Evolutionary conservation across 2,329 filamentous ascomycete species (phyloP).

Genomic region (Talaromyces islandicus): DNA sequence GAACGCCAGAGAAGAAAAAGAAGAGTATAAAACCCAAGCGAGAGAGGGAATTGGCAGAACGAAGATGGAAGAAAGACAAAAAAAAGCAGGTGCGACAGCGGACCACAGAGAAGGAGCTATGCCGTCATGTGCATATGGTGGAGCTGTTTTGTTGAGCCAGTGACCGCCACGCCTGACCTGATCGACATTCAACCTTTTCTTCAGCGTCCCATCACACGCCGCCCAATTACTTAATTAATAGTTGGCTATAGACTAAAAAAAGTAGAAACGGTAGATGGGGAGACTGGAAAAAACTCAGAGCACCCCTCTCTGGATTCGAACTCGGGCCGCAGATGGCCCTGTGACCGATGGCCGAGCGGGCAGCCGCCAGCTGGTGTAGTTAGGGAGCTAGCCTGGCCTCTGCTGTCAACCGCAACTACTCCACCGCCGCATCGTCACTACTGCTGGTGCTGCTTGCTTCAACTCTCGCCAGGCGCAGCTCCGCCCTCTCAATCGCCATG

Average conservation of each 20-base stretch:
- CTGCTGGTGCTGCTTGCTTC: background rate
- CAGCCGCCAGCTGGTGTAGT: too few species aligned
- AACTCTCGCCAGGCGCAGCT: background rate
- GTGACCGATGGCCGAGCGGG: background rate
- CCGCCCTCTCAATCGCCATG: slow-evolving; percentile 52
- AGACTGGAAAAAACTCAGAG: background rate
- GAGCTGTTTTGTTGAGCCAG: slow-evolving; percentile 10
- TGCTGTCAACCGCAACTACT: background rate
- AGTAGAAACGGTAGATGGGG: background rate
- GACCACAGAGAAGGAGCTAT: slow-evolving; percentile 2
- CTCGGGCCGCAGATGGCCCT: background rate
- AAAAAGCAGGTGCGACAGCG: background rate
- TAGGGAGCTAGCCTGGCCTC: background rate
- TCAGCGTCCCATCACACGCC: background rate
- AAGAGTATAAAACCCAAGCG: background rate
- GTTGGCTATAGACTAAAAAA: background rate
- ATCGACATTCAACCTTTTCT: background rate
- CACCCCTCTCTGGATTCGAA: background rate
- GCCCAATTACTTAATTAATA: background rate
- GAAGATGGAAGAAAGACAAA: background rate
- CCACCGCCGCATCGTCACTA: background rate
- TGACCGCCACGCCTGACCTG: slow-evolving; percentile 9
- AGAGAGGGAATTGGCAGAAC: background rate
- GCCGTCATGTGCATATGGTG: slow-evolving; percentile 10
- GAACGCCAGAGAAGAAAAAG: background rate